Conservation (phyloP, 108 stramenopile species). For the Skeletonema tropicum region DNA sequence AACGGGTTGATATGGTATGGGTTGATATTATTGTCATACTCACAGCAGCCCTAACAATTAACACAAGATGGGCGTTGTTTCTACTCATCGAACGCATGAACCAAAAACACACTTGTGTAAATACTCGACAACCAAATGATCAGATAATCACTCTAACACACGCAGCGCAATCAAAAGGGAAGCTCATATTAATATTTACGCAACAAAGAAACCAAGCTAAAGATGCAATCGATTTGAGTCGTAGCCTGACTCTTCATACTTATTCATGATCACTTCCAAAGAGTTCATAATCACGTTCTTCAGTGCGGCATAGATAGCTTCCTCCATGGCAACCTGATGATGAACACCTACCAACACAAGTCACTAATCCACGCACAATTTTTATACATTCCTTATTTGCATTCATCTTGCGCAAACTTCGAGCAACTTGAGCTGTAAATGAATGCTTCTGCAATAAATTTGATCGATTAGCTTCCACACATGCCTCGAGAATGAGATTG, state of each 20-base stretch:
- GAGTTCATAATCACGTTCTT: slow-evolving; percentile 32
- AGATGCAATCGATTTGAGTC: slow-evolving; percentile 13
- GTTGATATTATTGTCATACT: too few relatives aligned
- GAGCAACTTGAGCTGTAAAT: slow-evolving; percentile 40
- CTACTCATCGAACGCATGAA: too few relatives aligned
- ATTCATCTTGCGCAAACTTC: slow-evolving; percentile 37
- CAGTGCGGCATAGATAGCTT: slow-evolving; percentile 38
- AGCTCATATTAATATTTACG: not conserved
- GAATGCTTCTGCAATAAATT: slow-evolving; percentile 29
- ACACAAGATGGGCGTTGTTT: too few relatives aligned
- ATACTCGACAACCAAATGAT: too few relatives aligned
- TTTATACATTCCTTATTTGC: slow-evolving; percentile 40
- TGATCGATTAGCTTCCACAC: slow-evolving; percentile 38
- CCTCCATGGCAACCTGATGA: slow-evolving; percentile 41
- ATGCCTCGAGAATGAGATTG: slow-evolving; percentile 46
- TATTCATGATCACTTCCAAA: slow-evolving; percentile 13
- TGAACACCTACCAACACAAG: slow-evolving; percentile 11
- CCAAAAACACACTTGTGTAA: too few relatives aligned
- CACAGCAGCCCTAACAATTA: too few relatives aligned
- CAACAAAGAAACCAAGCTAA: not conserved
- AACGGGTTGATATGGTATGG: too few relatives aligned
- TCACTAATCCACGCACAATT: slow-evolving; percentile 36
- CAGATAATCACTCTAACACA: not conserved
- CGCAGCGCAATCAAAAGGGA: not conserved
- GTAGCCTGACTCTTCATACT: slow-evolving; percentile 36